These are phyloP conservation scores for Aurinia saxatilis DNA, from an alignment of 345 rosid genomes.

Conservation along the genomic window DNA sequence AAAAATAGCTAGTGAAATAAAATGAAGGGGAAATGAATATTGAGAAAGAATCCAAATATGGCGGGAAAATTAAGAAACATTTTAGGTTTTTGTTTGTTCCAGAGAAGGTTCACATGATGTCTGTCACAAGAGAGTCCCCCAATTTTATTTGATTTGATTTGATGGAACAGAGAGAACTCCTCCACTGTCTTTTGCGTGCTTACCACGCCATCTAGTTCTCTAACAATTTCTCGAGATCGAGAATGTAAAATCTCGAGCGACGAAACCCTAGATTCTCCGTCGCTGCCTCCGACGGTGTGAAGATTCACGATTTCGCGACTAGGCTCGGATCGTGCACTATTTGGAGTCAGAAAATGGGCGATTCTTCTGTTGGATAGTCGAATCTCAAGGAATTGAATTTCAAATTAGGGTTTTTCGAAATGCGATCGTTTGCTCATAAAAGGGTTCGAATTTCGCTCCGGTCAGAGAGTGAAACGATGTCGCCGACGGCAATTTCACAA, in stretches of 20 bases:
- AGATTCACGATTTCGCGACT: neutral
- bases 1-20: too few species aligned
- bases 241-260: neutral
- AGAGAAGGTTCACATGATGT: neutral
- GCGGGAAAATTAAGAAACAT: neutral
- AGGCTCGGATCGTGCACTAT: neutral
- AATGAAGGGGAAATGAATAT: too few species aligned
- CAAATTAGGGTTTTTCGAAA: neutral
- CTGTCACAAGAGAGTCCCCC: neutral
- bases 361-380: neutral
- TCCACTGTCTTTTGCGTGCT: conserved; percentile 5
- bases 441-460: neutral
- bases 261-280: conserved; percentile 14
- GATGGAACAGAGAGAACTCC: neutral
- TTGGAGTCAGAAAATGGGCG: neutral
- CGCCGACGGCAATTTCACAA: neutral
- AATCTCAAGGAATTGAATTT: neutral
- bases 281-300: neutral
- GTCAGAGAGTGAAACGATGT: neutral
- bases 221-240: neutral
- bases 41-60: conserved; percentile 1
- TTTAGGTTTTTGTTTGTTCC: conserved; percentile 9
- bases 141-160: neutral
- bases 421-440: neutral
- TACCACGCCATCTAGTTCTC: neutral